Base-by-base conservation (phyloP, 140 eudicot genomes). In the Bidens hawaiensis region DNA sequence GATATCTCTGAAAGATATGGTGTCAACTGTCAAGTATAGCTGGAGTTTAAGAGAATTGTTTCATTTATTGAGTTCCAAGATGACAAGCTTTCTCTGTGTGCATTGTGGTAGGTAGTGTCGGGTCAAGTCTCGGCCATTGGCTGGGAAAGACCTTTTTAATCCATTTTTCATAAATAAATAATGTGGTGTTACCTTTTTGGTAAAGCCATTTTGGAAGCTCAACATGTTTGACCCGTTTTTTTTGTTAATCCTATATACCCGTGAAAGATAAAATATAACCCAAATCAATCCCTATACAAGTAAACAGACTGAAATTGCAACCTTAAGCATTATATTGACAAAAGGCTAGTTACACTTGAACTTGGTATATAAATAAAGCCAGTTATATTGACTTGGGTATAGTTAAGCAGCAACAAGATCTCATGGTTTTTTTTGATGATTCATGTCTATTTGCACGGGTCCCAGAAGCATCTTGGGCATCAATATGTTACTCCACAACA, bases 321-420 rank as follows among this genome's bases (percentile, higher is more conserved):
- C 53, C 17, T 1, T 17, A 27, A 27, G 63, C 31, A 56, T 56
- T 28, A 6, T 28, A 6, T 56, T 28, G 25, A 56, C 18, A 27
- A 56, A 28, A 28, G 62, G 31, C 38, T 17, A 56, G 62, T 16
- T 25, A 16, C 43, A 56, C 14, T 16, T 28, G n/a, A 38, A 28
- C 21, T 25, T 30, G 6, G 62, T 55, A 14, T 55, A 55, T n/a
- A 55, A 14, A 27, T 28, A 27, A 7, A 55, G 30, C 42, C 3
- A 16, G 13, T 54, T 14, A 9, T 54, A 54, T n/a, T n/a, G n/a
- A n/a, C n/a, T n/a, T n/a, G n/a, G n/a, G n/a, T n/a, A n/a, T n/a
- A n/a, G n/a, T 52, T n/a, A 23, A 52, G 60, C 34, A 52, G 16
- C 33, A 49, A 27, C 60, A 24, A 11, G 60, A 52, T 52, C 34